Base-by-base conservation (phyloP, 139 green algal genomes). In the Chlorella vulgaris region DNA sequence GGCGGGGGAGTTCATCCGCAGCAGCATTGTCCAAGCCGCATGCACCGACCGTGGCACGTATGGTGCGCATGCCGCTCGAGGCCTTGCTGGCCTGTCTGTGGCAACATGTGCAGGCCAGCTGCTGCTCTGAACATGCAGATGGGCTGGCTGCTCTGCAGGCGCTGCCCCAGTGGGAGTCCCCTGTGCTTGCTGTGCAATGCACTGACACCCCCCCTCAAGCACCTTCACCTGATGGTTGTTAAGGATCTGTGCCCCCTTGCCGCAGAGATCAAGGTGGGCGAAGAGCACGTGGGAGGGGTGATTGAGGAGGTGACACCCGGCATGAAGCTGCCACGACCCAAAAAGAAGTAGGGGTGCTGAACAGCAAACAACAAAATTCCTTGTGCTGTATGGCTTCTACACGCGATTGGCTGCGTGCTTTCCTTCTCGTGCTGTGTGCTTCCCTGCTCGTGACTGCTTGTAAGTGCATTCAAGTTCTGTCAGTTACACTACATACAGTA, bases 1-100 rank as follows among this genome's bases (percentile, higher is more conserved):
- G 33, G 67, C 66, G 18, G 82, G 65, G 39, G 69, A 80, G 4
- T 86, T 85, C 29, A 53, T 86, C 24, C 69, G 66, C 10, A 33
- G 55, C 7, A 63, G 36, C 35, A 81, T 86, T n/a, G 82, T 86
- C 61, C 82, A 86, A 66, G 82, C 82, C 3, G 75, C 68, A 3
- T 28, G 73, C 13, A 84, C 80, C 33, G 82, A 86, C 13, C 69
- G 78, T 6, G 82, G 82, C 21, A 51, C 76, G 4, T 85, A 69
- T 60, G 63, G 82, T 86, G 69, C 19, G 55, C 55, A 21, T n/a
- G 55, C 5, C 18, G 55, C n/a, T 29, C 5, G 21, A 28, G 28
- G 55, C 22, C 18, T 15, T n/a, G 21, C 5, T n/a, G 15, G 5
- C 55, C 22, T n/a, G 28, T 31, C 5, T 5, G 55, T n/a, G 5